phyloP scores from a whole-genome alignment of 305 asterid genomes.

The Fraxinus angustifolia region DNA sequence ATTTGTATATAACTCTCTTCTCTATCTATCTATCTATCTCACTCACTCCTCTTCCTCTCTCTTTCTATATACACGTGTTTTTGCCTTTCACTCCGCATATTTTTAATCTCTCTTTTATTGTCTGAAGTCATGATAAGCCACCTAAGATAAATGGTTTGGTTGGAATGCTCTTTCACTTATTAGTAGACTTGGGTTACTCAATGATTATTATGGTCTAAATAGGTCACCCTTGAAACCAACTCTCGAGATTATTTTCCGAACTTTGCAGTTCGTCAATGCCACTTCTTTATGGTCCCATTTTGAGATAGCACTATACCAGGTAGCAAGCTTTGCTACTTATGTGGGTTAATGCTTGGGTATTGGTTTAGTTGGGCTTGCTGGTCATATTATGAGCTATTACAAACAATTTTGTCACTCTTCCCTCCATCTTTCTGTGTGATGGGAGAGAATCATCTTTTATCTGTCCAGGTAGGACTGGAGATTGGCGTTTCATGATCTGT shows the following conservation, averaged over 20 bases:
- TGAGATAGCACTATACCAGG: background rate
- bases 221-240: background rate
- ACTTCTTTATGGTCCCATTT: background rate
- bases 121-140: background rate
- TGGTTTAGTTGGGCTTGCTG: background rate
- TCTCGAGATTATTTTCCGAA: background rate
- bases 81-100: background rate
- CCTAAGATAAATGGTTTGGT: background rate
- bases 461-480: background rate
- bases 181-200: background rate
- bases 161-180: background rate
- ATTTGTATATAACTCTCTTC: background rate
- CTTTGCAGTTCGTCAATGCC: background rate
- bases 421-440: background rate
- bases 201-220: background rate
- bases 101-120: background rate
- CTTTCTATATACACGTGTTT: background rate
- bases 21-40: background rate
- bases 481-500: background rate
- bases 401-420: background rate
- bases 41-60: background rate
- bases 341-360: background rate
- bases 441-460: background rate
- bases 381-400: background rate
- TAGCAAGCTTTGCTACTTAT: background rate